Base-by-base conservation (phyloP, 2,329 filamentous ascomycete genomes). In the Trichoderma oligosporum region DNA sequence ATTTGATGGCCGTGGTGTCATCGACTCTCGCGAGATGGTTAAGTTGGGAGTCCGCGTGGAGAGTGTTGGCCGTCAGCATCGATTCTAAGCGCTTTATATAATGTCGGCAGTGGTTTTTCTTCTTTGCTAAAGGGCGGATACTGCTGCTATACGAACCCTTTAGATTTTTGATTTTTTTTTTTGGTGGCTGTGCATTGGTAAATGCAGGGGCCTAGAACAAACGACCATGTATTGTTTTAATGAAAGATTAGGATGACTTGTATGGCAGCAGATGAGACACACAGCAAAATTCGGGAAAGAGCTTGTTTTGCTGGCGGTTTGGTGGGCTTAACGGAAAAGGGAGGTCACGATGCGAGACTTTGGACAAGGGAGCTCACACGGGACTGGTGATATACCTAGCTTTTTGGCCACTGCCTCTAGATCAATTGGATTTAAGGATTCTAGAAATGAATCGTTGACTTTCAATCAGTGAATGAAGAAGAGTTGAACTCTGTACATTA, bases 1-100 rank as follows among this genome's bases (percentile, higher is more conserved):
- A 24, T 83, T 83, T 68, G 80, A 83, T 59, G 80, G 80, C n/a
- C 77, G 78, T 55, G 78, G 79, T 36, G 74, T 82, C 27, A 74
- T 82, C 45, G 77, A 82, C 61, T 73, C 72, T 16, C 68, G 69
- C 20, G 72, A 75, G 61, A 76, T 82, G 73, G 70, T 71, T 36
- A 75, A 74, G 69, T 68, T 82, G n/a, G 79, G 77, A 12, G 72
- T 82, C 48, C 71, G 74, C 16, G 77, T 82, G 8, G 78, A 81
- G 71, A 80, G 76, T 60, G 75, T 82, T 31, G 80, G 80, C 18
- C 74, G 76, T 20, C 76, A 76, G 63, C 72, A 74, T 65, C 72
- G 71, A 33, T 74, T 74, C 65, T 74, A 69, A 65, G 22, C 57
- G 59, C 18, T 29, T 38, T 12, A 31, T 46, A 39, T n/a, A 25